A percentile compares a stretch with the other conserved stretches of the same genome.
Conservation (phyloP, 2,329 filamentous ascomycete species). For the Claviceps paspali region DNA sequence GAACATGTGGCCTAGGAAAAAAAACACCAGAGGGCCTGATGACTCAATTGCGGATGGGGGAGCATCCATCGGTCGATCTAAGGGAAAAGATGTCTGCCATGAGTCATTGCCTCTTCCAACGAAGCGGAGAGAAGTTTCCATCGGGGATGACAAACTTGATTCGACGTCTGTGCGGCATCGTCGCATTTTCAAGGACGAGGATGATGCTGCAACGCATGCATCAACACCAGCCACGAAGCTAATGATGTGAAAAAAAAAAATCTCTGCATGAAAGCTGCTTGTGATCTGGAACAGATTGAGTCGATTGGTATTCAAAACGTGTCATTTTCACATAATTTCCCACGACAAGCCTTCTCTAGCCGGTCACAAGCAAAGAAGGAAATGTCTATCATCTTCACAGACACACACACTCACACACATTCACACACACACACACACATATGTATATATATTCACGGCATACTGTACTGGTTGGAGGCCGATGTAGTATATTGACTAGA, state of each 20-base stretch:
- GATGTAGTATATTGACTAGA: no score
- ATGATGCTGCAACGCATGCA: conserved; percentile 29
- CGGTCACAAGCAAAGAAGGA: no score
- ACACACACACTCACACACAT: no score
- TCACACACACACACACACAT: no score
- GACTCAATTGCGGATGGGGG: conserved; percentile 33
- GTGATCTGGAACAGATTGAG: no score
- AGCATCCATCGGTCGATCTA: conserved; percentile 34
- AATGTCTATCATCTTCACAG: no score
- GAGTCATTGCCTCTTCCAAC: conserved; percentile 35
- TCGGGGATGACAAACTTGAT: conserved; percentile 26
- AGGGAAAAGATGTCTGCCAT: conserved; percentile 36
- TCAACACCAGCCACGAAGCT: conserved; percentile 25
- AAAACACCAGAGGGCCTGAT: conserved; percentile 62
- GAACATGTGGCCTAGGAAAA: conserved; percentile 70
- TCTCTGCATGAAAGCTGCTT: not conserved
- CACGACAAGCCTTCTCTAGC: no score
- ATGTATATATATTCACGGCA: no score
- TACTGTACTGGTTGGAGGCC: no score
- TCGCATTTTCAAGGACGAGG: conserved; percentile 21
- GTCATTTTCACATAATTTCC: no score
- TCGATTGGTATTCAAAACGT: no score
- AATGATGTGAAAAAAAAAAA: not conserved
- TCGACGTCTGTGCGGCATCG: conserved; percentile 24
- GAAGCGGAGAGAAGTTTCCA: conserved; percentile 25